Percentiles rank a stretch among this genome's conserved stretches.
Evolutionary conservation across 306 rosid species (phyloP).

Genomic region (Chamaecrista fasciculata): DNA sequence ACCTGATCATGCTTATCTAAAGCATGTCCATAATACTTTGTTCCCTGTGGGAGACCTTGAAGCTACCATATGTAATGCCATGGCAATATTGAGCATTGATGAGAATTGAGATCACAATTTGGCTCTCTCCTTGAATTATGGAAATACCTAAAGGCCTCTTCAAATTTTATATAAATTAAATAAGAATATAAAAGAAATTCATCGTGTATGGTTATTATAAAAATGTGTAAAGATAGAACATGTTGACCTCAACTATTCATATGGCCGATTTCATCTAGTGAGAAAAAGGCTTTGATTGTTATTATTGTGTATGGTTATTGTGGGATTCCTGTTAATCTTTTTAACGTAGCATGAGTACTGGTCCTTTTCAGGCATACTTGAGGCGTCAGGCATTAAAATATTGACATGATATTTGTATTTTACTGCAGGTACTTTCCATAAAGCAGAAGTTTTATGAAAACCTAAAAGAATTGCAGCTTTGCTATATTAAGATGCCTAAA

Average conservation of each 20-base stretch:
- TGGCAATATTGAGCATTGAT: neutral
- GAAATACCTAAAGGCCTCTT: constrained; percentile 7
- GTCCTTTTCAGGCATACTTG: constrained; percentile 4
- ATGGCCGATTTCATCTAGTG: too few species aligned
- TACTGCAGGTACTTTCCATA: constrained; percentile 67
- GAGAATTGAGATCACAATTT: too few species aligned
- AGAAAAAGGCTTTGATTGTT: too few species aligned
- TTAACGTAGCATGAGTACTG: neutral
- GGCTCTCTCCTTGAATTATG: neutral
- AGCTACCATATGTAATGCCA: neutral
- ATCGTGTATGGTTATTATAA: neutral
- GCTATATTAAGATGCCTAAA: constrained; percentile 70
- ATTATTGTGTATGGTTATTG: neutral
- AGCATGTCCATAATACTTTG: neutral
- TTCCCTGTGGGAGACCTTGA: neutral
- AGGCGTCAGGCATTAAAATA: neutral
- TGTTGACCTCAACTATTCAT: too few species aligned
- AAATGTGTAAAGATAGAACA: too few species aligned
- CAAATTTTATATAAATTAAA: constrained; percentile 3
- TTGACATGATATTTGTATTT: constrained; percentile 24
- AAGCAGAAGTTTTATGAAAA: constrained; percentile 67
- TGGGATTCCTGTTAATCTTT: neutral
- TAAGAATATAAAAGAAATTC: constrained; percentile 11
- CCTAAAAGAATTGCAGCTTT: constrained; percentile 62
- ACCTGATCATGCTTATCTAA: neutral